Percentiles rank a stretch among this genome's conserved stretches.
These are phyloP conservation scores for Pichia scutulata DNA, from an alignment of 805 yeast genomes.

Conservation along the genomic window DNA sequence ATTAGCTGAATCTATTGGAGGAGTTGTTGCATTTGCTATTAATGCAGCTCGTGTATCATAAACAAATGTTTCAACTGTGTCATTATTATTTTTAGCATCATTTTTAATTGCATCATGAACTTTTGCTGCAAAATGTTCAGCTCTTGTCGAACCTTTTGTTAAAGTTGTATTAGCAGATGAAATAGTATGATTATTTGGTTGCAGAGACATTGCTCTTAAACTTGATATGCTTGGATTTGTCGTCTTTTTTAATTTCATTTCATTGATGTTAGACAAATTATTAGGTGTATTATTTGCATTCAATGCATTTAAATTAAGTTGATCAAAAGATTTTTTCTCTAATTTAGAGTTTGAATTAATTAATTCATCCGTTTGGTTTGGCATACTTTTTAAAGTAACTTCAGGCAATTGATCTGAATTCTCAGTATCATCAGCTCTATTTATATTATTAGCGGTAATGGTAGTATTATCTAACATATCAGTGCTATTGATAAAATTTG, in stretches of 20 bases:
- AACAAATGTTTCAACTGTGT: constrained; percentile 93
- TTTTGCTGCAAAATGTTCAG: constrained; percentile 92
- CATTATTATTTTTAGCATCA: constrained; percentile 59
- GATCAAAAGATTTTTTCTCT: constrained; percentile 3
- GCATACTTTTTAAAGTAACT: neutral
- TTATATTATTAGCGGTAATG: neutral
- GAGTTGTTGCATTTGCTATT: constrained; percentile 18
- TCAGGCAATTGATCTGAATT: neutral
- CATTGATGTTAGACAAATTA: constrained; percentile 2
- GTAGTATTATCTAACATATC: neutral
- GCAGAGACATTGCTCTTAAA: constrained; percentile 19
- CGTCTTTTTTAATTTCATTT: constrained; percentile 11
- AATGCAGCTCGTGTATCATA: constrained; percentile 44
- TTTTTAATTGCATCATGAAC: constrained; percentile 92
- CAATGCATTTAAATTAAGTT: neutral
- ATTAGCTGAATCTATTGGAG: constrained; percentile 2
- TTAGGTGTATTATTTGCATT: neutral
- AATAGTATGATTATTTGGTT: constrained; percentile 14
- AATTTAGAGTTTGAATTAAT: neutral
- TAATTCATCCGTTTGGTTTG: neutral
- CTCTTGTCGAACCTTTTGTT: constrained; percentile 59
- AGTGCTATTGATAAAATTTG: neutral
- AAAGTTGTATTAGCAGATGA: constrained; percentile 24
- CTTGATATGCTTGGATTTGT: constrained; percentile 22
- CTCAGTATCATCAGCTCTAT: neutral